Base-by-base conservation (phyloP, 2,329 filamentous ascomycete species). In the Colletotrichum orchidophilum region DNA sequence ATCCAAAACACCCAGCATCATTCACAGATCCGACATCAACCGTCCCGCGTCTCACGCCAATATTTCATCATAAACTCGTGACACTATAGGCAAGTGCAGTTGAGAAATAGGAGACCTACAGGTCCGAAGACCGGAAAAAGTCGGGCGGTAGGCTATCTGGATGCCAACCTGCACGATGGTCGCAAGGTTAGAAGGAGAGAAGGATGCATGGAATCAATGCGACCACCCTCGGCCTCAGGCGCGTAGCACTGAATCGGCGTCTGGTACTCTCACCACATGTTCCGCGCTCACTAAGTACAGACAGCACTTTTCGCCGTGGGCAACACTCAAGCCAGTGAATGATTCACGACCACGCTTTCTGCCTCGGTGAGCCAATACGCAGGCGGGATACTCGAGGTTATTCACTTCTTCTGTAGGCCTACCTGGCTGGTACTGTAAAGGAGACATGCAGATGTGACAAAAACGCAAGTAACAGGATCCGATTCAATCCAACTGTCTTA, bases 221-320 rank as follows among this genome's bases (percentile, higher is more conserved):
- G 24, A 46, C 18, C 31, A 42, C 24, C 53, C 18, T 53, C 52
- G 33, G 26, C 58, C 24, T 64, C 39, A 49, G 42, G 12, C 24
- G 39, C 18, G 60, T 69, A 53, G 53, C 60, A 31, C 42, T 46
- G 52, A 52, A 69, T 42, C 60, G 46, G 12, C 21, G 50, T 42
- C 59, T 57, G 13, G n/a, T 21, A 18, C 42, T 54, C 59, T 65
- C 66, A 69, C 52, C 42, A 60, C 42, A 68, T 26, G 35, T 39
- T 52, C 42, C 42, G 12, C 31, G 24, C 31, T 11, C 26, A 18
- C 21, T 35, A 18, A 9, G 4, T n/a, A 35, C 9, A 7, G 21
- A 24, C n/a, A 15, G 24, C 46, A 35, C 31, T 53, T 42, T 15
- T n/a, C 15, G 15, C 31, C 8, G 60, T 27, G 21, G 27, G 33